Evolutionary conservation across 306 rosid species (phyloP).

Genomic region (Quercus parvula): DNA sequence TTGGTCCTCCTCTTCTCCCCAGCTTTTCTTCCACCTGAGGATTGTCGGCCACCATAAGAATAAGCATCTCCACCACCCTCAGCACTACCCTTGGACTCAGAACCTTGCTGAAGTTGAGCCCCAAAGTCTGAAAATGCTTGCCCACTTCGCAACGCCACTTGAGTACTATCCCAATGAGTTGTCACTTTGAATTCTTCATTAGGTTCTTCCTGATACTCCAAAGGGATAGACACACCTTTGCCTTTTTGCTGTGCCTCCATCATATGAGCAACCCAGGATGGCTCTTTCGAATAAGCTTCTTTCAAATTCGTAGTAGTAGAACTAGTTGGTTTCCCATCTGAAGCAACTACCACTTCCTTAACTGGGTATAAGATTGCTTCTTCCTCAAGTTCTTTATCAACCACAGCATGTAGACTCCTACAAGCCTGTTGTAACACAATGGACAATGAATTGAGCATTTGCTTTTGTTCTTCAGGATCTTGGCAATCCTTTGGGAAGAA

Average conservation of each 20-base stretch:
- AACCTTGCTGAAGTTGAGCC: slow-evolving; percentile 26
- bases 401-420: slow-evolving; percentile 36
- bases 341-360: background rate
- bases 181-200: slow-evolving; percentile 51
- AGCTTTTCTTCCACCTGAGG: slow-evolving; percentile 47
- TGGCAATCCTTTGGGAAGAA: slow-evolving; percentile 55
- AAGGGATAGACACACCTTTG: slow-evolving; percentile 40
- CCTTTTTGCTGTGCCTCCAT: slow-evolving; percentile 56
- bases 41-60: slow-evolving; percentile 23
- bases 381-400: slow-evolving; percentile 28
- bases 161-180: slow-evolving; percentile 34
- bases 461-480: slow-evolving; percentile 42
- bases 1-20: slow-evolving; percentile 57
- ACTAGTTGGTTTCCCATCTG: background rate
- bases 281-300: slow-evolving; percentile 21
- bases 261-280: slow-evolving; percentile 56
- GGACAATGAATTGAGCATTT: slow-evolving; percentile 44
- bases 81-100: slow-evolving; percentile 24
- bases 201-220: slow-evolving; percentile 41
- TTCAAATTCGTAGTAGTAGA: slow-evolving; percentile 5
- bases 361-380: slow-evolving; percentile 22
- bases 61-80: slow-evolving; percentile 46
- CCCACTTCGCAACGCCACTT: slow-evolving; percentile 7
- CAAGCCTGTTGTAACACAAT: slow-evolving; percentile 50
- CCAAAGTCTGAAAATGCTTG: slow-evolving; percentile 36